Percentiles rank a stretch among this genome's conserved stretches.
phyloP scores from a whole-genome alignment of 1,284 basidiomycete species.

The Melampsora americana region DNA sequence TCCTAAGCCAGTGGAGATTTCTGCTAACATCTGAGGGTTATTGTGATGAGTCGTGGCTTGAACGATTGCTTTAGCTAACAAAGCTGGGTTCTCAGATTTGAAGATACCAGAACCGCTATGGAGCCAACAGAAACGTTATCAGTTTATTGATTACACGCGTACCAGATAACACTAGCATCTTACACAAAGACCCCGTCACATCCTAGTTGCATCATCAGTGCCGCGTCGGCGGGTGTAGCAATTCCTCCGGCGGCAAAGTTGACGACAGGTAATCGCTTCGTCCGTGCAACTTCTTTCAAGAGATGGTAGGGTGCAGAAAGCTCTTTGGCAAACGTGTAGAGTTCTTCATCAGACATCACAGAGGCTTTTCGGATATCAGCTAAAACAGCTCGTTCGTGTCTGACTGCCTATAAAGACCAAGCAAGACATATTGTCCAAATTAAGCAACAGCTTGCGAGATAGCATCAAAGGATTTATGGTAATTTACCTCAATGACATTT shows the following conservation, averaged over 20 bases:
- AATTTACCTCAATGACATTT: conserved; percentile 76
- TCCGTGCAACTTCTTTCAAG: conserved; percentile 88
- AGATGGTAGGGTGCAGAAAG: conserved; percentile 94
- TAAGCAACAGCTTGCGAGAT: neutral
- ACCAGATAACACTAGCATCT: conserved; percentile 50
- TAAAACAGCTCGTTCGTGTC: conserved; percentile 79
- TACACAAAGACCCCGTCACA: conserved; percentile 81
- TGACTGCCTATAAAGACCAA: conserved; percentile 63
- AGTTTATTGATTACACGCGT: conserved; percentile 27
- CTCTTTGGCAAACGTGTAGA: conserved; percentile 90
- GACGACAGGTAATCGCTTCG: conserved; percentile 88
- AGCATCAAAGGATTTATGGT: conserved; percentile 2
- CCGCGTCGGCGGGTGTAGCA: conserved; percentile 95
- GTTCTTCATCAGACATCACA: conserved; percentile 75
- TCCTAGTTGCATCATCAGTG: conserved; percentile 98
- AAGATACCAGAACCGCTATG: conserved; percentile 95
- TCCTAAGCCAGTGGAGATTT: conserved; percentile 56
- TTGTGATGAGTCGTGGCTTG: conserved; percentile 97
- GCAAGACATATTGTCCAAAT: neutral
- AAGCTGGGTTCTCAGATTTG: conserved; percentile 87
- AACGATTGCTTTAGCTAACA: conserved; percentile 93
- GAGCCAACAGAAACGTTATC: conserved; percentile 59
- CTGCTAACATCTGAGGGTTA: conserved; percentile 78
- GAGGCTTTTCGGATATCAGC: conserved; percentile 80
- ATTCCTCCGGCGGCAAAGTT: conserved; percentile 73